These are phyloP conservation scores for Ascochyta fabae DNA, from an alignment of 2,329 filamentous ascomycete species.

Conservation along the genomic window DNA sequence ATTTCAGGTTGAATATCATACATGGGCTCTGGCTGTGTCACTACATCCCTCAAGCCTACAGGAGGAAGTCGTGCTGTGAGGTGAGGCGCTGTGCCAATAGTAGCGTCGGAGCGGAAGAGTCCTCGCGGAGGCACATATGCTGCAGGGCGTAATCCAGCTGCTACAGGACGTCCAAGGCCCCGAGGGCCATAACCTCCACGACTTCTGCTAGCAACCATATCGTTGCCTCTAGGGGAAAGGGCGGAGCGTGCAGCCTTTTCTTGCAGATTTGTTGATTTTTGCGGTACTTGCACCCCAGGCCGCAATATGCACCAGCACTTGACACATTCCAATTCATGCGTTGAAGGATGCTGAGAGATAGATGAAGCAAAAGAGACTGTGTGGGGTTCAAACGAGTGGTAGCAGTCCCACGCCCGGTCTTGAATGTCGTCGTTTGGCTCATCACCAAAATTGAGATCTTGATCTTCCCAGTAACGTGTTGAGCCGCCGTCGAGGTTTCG, in stretches of 20 bases:
- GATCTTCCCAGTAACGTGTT: constrained; percentile 37
- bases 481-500: constrained; percentile 47
- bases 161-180: not conserved
- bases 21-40: not conserved
- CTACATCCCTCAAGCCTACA: no score
- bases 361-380: constrained; percentile 23
- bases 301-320: constrained; percentile 38
- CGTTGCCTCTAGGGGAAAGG: not conserved
- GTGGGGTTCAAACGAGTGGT: constrained; percentile 30
- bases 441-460: constrained; percentile 44
- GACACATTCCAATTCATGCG: constrained; percentile 36
- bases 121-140: constrained; percentile 18
- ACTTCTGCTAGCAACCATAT: not conserved
- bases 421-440: constrained; percentile 42
- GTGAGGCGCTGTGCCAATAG: constrained; percentile 9
- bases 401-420: constrained; percentile 35
- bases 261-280: not conserved
- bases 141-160: constrained; percentile 1
- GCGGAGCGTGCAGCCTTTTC: not conserved
- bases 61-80: not conserved
- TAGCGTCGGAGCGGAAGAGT: constrained; percentile 13
- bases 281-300: constrained; percentile 27
- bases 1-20: not conserved
- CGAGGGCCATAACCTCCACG: not conserved
- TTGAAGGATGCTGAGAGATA: constrained; percentile 6